Base-by-base conservation (phyloP, 2,329 filamentous ascomycete species). In the Fusarium sp. region DNA sequence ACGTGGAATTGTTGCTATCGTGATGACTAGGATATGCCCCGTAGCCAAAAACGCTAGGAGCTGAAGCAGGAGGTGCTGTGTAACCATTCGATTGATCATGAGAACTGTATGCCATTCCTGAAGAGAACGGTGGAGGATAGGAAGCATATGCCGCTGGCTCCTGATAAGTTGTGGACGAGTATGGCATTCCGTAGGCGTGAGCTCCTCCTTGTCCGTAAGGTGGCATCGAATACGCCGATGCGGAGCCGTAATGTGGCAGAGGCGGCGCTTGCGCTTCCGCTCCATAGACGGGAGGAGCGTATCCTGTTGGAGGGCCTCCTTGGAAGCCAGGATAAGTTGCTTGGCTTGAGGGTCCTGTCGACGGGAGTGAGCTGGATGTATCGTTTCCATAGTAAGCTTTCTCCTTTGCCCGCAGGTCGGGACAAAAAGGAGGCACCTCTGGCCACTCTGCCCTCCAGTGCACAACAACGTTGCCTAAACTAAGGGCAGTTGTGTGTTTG, bases 401-500 rank as follows among this genome's bases (percentile, higher is more conserved):
- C 79, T 71, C 59, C 39, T 64, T 57, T 31, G 80, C 77, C 38
- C 81, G 81, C 57, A 88, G 87, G 69, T 91, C 85, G 22, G 88
- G 85, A 68, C 88, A 85, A 78, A 95, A 95, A 0, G 92, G 92
- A n/a, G 91, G 86, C 31, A 87, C 82, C 69, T 90, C 87, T 42
- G 93, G 92, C 93, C 93, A 97, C 76, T 94, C 91, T 5, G 92
- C 88, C 76, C 90, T 89, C 93, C 93, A 97, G 74, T 91, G 85
- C 17, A 95, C 91, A 43, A 94, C 88, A 46, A 92, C 82, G 72
- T 88, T 93, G 49, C 92, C 92, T 58, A 86, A 78, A 76, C 91
- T 94, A 59, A 95, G 88, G 15, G 83, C 79, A 58, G 78, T 88
- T 43, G 92, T 94, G 76, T 96, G 93, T 77, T 95, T 96, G 40